phyloP scores from a whole-genome alignment of 345 rosid genomes.

The Camelina neglecta region DNA sequence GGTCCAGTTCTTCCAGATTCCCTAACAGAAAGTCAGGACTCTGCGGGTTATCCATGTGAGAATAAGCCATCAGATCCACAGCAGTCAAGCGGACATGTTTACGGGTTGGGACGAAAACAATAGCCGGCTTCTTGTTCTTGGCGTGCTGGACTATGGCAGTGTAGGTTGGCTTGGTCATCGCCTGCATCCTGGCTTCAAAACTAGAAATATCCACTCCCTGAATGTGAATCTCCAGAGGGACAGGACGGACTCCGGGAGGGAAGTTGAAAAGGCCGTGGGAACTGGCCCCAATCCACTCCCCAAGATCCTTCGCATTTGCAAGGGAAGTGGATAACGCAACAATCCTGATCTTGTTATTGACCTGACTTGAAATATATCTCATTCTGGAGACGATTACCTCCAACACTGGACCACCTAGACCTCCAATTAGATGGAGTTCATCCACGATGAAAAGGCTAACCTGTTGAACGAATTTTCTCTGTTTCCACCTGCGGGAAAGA shows the following conservation, averaged over 20 bases:
- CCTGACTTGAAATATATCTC: slow-evolving; percentile 87
- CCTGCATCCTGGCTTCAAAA: slow-evolving; percentile 97
- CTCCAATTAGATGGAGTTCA: slow-evolving; percentile 95
- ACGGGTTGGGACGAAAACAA: slow-evolving; percentile 89
- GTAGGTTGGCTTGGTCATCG: slow-evolving; percentile 91
- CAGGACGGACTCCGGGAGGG: slow-evolving; percentile 92
- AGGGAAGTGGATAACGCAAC: slow-evolving; percentile 96
- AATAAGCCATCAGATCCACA: slow-evolving; percentile 89
- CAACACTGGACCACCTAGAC: slow-evolving; percentile 88
- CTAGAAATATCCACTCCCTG: slow-evolving; percentile 89
- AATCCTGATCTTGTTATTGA: slow-evolving; percentile 77
- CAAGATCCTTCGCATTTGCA: slow-evolving; percentile 95
- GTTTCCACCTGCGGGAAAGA: slow-evolving; percentile 94
- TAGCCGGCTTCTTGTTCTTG: slow-evolving; percentile 77
- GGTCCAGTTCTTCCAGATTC: slow-evolving; percentile 61
- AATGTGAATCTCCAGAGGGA: slow-evolving; percentile 90
- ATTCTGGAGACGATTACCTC: slow-evolving; percentile 95
- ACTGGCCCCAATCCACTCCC: slow-evolving; percentile 96
- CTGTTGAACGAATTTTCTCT: slow-evolving; percentile 81
- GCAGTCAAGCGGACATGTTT: slow-evolving; percentile 87
- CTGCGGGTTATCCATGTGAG: slow-evolving; percentile 61
- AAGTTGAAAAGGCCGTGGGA: slow-evolving; percentile 94
- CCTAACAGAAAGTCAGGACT: slow-evolving; percentile 63
- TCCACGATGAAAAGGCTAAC: slow-evolving; percentile 94
- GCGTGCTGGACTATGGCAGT: slow-evolving; percentile 85